Conservation (phyloP, 2,329 filamentous ascomycete species). For the Aspergillus puulaauensis region DNA sequence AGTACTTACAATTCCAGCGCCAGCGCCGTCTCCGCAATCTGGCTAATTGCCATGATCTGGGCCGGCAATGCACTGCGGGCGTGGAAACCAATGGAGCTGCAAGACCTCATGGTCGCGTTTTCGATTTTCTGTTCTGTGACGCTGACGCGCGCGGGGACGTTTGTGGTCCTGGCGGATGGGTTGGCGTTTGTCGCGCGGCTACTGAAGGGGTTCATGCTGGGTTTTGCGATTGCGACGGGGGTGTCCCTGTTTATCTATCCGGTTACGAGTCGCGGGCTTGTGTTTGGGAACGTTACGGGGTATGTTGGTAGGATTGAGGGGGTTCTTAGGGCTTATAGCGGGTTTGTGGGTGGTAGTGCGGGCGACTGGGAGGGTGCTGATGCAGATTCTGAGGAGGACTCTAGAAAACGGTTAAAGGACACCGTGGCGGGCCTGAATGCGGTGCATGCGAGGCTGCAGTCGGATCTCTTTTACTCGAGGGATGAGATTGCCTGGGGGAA, state of each 20-base stretch:
- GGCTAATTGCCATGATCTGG: slow-evolving; percentile 70
- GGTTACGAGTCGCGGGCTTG: slow-evolving; percentile 62
- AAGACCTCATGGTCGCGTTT: slow-evolving; percentile 66
- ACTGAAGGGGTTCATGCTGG: slow-evolving; percentile 63
- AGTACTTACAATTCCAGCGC: slow-evolving; percentile 65
- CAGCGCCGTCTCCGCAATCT: slow-evolving; percentile 65
- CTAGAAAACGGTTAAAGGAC: slow-evolving; percentile 26
- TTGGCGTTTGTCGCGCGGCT: slow-evolving; percentile 48
- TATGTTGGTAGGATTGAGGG: slow-evolving; percentile 56
- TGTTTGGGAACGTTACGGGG: slow-evolving; percentile 57
- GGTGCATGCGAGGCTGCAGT: slow-evolving; percentile 63
- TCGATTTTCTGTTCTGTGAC: slow-evolving; percentile 66
- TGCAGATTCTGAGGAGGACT: neutral
- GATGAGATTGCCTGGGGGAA: slow-evolving; percentile 71
- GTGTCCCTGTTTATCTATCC: slow-evolving; percentile 67
- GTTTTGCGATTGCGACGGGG: slow-evolving; percentile 61
- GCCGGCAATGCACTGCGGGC: slow-evolving; percentile 62
- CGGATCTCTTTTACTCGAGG: slow-evolving; percentile 69
- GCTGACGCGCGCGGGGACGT: slow-evolving; percentile 52
- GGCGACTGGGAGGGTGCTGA: slow-evolving; percentile 24
- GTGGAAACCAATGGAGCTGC: slow-evolving; percentile 60
- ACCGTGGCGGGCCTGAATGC: slow-evolving; percentile 49
- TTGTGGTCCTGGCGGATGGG: slow-evolving; percentile 38
- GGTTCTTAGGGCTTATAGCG: slow-evolving; percentile 57
- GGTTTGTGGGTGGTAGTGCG: no score